Conservation (phyloP, 768 basidiomycete species). For the Termitomyces titanicus region DNA sequence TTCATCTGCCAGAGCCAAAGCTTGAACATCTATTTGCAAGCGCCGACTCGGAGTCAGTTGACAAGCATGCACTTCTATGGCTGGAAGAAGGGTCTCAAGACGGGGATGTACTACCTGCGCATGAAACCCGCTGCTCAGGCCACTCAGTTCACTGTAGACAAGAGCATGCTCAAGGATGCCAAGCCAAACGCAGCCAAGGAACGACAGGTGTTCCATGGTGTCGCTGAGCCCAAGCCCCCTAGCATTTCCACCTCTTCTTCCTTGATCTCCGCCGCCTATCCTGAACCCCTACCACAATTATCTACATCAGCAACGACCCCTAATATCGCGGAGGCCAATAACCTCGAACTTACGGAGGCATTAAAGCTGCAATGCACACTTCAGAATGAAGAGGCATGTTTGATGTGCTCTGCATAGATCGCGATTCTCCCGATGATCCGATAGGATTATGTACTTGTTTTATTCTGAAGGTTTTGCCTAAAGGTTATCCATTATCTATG, state of each 20-base stretch:
- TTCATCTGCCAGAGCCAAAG: conserved; percentile 97
- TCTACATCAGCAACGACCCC: conserved; percentile 5
- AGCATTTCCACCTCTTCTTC: conserved; percentile 30
- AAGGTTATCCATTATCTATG: neutral
- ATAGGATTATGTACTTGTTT: too few relatives aligned
- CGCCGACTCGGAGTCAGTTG: conserved; percentile 87
- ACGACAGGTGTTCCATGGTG: too few relatives aligned
- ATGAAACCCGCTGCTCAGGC: conserved; percentile 94
- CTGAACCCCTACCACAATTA: conserved; percentile 15
- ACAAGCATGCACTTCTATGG: conserved; percentile 98
- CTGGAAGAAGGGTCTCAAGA: conserved; percentile 99
- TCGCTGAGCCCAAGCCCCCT: conserved; percentile 14
- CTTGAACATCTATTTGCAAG: conserved; percentile 88
- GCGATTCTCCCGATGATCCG: neutral
- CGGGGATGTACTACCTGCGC: conserved; percentile 97
- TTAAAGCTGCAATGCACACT: conserved; percentile 77
- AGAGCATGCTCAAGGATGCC: conserved; percentile 65
- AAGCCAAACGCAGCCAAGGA: conserved; percentile 47
- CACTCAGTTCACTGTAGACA: conserved; percentile 96
- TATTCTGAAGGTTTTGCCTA: too few relatives aligned
- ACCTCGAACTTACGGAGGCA: conserved; percentile 79
- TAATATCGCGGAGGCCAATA: conserved; percentile 10
- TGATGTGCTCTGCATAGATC: conserved; percentile 80
- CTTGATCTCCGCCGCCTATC: conserved; percentile 23
- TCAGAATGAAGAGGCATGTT: conserved; percentile 91